A percentile compares a stretch with the other conserved stretches of the same genome.
These are phyloP conservation scores for Sphagnum fallax DNA, from an alignment of 228 moss, liverwort and hornwort species.

Conservation along the genomic window DNA sequence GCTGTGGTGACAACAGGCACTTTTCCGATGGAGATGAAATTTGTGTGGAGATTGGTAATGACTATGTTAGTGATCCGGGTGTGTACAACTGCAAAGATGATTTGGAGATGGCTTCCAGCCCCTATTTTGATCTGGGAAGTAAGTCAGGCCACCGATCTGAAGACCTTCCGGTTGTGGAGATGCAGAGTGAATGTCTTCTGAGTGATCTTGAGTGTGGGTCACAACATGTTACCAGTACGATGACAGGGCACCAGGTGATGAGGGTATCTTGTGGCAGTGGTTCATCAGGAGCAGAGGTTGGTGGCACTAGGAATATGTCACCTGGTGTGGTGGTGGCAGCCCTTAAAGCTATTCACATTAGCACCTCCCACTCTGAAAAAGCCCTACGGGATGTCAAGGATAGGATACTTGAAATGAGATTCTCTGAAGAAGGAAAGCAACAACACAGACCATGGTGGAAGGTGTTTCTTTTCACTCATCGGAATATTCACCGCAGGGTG, in stretches of 20 bases:
- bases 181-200: constrained; percentile 50
- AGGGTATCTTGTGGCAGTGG: constrained; percentile 39
- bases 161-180: constrained; percentile 21
- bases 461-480: constrained; percentile 47
- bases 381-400: constrained; percentile 20
- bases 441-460: constrained; percentile 82
- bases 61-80: constrained; percentile 78
- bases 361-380: constrained; percentile 43
- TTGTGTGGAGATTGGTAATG: constrained; percentile 39
- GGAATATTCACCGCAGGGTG: constrained; percentile 38
- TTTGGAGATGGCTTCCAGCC: constrained; percentile 23
- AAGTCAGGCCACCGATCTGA: constrained; percentile 17
- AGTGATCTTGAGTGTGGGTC: constrained; percentile 29
- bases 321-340: too few relatives aligned
- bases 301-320: too few relatives aligned
- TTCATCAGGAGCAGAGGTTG: constrained; percentile 15
- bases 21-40: constrained; percentile 46
- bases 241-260: constrained; percentile 28
- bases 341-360: too few relatives aligned
- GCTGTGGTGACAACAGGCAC: constrained; percentile 15
- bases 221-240: constrained; percentile 21
- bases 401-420: constrained; percentile 17
- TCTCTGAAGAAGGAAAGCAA: constrained; percentile 7
- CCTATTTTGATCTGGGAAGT: constrained; percentile 28
- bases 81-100: constrained; percentile 44